Evolutionary conservation across 176 grass and related monocot genomes (phyloP), one percentile per base, ranked within the genome.

Genomic region (Poa annua): DNA sequence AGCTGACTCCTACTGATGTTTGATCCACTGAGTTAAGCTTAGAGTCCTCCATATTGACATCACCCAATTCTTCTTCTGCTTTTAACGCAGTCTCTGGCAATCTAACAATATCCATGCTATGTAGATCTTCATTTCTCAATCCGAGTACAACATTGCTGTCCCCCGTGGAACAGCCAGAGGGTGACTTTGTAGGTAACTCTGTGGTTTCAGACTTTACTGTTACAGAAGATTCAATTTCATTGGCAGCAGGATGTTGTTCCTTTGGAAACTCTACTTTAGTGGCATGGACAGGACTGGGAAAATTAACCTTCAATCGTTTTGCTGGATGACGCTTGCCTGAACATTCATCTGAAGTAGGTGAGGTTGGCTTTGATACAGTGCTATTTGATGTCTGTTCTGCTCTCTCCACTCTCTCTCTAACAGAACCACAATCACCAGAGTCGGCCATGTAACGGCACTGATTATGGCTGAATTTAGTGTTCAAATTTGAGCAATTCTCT

Each of bases 241-340:
- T 83, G 57, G 50, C 33, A 74, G 69, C 44, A 82, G 60, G 81
- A 3, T 74, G 64, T 82, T 49, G 45, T 32, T 81, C 66, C 10
- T 80, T 45, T 85, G 54, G n/a, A 65, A 47, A 79, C 16, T 52
- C 81, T 79, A 69, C 68, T 82, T 85, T 73, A 87, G 44, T 83
- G 16, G 16, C 52, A 79, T 68, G 53, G 53, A 29, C 21, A 88
- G 74, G 17, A 76, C 11, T 54, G 41, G 80, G 60, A 68, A 72
- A 63, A 75, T 87, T 78, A 78, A 71, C 13, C 62, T 85, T 94
- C 24, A 80, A 61, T 36, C 86, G 86, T 89, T 94, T 91, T 64
- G 63, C 71, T 25, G 78, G 47, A 82, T 51, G 61, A 78, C 80
- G 84, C 86, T 89, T 80, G 50, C 71, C 63, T 55, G 82, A 88